Conservation (phyloP, 768 basidiomycete species). For the Lepiota brunneoincarnata region DNA sequence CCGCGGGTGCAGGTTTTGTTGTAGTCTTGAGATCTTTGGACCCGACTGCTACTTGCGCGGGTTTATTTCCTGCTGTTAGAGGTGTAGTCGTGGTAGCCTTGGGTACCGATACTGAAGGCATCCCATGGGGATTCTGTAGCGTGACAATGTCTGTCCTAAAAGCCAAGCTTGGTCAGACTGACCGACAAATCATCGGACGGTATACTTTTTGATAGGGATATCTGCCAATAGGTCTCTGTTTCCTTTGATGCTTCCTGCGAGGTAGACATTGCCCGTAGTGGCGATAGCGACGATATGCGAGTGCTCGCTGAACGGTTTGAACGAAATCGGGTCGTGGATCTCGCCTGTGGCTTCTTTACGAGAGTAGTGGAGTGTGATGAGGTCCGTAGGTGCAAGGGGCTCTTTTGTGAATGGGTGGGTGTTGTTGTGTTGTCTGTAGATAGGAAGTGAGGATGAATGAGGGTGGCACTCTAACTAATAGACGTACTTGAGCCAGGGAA, state of each 20-base stretch:
- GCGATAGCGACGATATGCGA: conserved; percentile 92
- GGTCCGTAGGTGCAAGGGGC: conserved; percentile 64
- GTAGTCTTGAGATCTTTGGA: conserved; percentile 17
- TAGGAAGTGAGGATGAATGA: conserved; percentile 11
- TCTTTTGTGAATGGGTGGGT: conserved; percentile 76
- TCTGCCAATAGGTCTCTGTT: conserved; percentile 87
- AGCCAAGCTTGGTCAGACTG: conserved; percentile 8
- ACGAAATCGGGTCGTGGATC: conserved; percentile 94
- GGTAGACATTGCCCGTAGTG: conserved; percentile 89
- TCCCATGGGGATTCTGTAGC: conserved; percentile 85
- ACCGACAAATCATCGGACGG: conserved; percentile 5
- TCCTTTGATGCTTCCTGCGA: conserved; percentile 86
- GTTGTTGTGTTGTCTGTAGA: conserved; percentile 73
- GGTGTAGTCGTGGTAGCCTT: conserved; percentile 20
- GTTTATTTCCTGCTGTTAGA: conserved; percentile 23
- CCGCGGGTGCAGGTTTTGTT: conserved; percentile 30
- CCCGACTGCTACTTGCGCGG: conserved; percentile 26
- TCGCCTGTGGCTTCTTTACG: conserved; percentile 82
- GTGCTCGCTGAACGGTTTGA: conserved; percentile 96
- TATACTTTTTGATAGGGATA: conserved; percentile 78
- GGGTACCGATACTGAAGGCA: conserved; percentile 54
- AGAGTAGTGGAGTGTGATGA: conserved; percentile 79
- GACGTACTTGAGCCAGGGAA: conserved; percentile 89
- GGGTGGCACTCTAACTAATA: not conserved
- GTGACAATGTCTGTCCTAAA: conserved; percentile 86